Evolutionary conservation across 108 stramenopile species (phyloP).

Genomic region (Cyclotella atomus): DNA sequence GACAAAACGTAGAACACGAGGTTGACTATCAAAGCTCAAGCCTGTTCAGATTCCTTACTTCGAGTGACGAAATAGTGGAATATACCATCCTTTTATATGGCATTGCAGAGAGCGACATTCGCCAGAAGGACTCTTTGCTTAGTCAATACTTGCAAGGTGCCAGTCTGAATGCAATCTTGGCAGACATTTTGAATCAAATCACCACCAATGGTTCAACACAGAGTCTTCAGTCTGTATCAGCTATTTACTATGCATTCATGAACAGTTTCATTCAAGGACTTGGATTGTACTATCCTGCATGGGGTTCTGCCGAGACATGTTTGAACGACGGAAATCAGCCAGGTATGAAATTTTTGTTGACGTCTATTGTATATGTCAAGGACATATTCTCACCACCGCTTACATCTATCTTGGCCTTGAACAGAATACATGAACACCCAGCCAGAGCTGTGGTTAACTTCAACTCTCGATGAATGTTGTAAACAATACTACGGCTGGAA

Average conservation of each 20-base stretch:
- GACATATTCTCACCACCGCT: background rate
- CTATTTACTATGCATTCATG: constrained; percentile 15
- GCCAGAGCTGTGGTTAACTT: constrained; percentile 1
- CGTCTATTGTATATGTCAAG: too few relatives aligned
- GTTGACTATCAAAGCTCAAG: background rate
- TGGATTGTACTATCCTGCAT: constrained; percentile 17
- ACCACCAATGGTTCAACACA: background rate
- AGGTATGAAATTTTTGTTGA: background rate
- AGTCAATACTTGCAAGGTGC: constrained; percentile 11
- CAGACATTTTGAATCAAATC: constrained; percentile 8
- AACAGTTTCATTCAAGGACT: constrained; percentile 16
- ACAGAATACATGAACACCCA: constrained; percentile 24
- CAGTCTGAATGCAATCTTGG: background rate
- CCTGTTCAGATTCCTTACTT: background rate
- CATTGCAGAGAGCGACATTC: constrained; percentile 5
- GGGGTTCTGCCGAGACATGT: constrained; percentile 10
- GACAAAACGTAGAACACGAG: constrained; percentile 5
- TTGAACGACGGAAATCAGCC: constrained; percentile 17
- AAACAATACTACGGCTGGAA: constrained; percentile 11
- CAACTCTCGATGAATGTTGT: constrained; percentile 8
- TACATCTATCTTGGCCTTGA: background rate
- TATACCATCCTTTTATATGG: constrained; percentile 12
- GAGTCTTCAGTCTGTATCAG: constrained; percentile 6
- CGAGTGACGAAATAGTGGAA: constrained; percentile 3
- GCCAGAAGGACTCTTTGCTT: constrained; percentile 10